These are phyloP conservation scores for Nevesoporus exiguus DNA, from an alignment of 768 basidiomycete genomes.

Conservation along the genomic window DNA sequence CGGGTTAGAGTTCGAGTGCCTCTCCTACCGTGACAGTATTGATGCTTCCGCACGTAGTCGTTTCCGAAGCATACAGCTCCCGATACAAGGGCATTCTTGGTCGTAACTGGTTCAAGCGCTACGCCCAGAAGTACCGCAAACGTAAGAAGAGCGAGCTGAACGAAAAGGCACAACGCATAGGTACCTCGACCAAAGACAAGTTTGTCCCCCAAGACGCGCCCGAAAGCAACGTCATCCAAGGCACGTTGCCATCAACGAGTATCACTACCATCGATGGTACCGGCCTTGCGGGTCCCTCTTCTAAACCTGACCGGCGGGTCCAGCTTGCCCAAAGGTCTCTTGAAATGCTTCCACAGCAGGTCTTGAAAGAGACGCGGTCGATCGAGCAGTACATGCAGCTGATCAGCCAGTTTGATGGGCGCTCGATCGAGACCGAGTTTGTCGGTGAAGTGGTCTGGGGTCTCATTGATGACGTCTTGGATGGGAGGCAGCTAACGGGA, in stretches of 20 bases:
- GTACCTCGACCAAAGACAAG: background rate
- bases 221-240: background rate
- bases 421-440: background rate
- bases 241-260: background rate
- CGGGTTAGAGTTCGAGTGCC: slow-evolving; percentile 41
- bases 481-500: slow-evolving; percentile 31
- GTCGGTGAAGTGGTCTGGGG: slow-evolving; percentile 26
- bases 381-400: slow-evolving; percentile 43
- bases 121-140: slow-evolving; percentile 44
- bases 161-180: slow-evolving; percentile 9
- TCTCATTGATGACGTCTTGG: slow-evolving; percentile 41
- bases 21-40: background rate
- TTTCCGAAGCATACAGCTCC: slow-evolving; percentile 62
- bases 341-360: slow-evolving; percentile 38
- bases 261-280: background rate
- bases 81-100: slow-evolving; percentile 60
- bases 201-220: background rate
- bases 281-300: background rate
- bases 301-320: slow-evolving; percentile 7
- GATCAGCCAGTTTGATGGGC: slow-evolving; percentile 17
- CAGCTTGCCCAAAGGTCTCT: slow-evolving; percentile 29
- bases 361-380: slow-evolving; percentile 36
- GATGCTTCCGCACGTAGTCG: slow-evolving; percentile 38
- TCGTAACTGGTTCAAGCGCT: slow-evolving; percentile 42
- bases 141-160: slow-evolving; percentile 17